These are phyloP conservation scores for Mycena galericulata DNA, from an alignment of 768 basidiomycete genomes.

Conservation along the genomic window DNA sequence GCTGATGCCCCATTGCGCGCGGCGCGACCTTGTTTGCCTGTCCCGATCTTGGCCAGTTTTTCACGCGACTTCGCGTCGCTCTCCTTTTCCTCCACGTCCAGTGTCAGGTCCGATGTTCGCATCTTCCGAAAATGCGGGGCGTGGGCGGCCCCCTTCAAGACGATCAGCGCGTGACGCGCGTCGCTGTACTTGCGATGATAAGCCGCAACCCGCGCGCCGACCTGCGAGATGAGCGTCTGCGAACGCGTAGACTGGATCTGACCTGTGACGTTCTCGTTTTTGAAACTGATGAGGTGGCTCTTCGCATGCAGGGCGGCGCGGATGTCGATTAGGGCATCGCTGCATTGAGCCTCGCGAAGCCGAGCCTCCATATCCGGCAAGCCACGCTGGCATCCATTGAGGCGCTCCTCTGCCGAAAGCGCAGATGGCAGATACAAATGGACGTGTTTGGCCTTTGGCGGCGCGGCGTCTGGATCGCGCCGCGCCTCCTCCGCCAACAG, in stretches of 20 bases:
- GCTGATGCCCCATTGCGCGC: background rate
- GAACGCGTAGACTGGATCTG: background rate
- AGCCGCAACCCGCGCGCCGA: background rate
- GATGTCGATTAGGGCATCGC: background rate
- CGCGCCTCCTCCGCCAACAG: background rate
- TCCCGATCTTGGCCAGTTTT: background rate
- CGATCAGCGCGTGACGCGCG: background rate
- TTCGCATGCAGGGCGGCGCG: background rate
- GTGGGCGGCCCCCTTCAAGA: background rate
- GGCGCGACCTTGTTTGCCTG: background rate
- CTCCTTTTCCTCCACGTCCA: background rate
- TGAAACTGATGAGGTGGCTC: background rate
- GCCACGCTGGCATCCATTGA: background rate
- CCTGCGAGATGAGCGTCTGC: background rate
- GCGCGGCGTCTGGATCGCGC: background rate
- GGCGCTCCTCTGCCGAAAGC: background rate
- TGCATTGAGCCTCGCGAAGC: conserved; percentile 1
- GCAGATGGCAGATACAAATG: background rate
- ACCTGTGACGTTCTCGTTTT: background rate
- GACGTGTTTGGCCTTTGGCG: background rate
- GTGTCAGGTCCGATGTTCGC: background rate
- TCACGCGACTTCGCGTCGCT: background rate
- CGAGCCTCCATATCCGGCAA: background rate
- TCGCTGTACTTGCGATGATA: background rate
- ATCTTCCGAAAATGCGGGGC: background rate